These are phyloP conservation scores for Parafenestella ontariensis DNA, from an alignment of 2,329 filamentous ascomycete genomes.

Conservation along the genomic window DNA sequence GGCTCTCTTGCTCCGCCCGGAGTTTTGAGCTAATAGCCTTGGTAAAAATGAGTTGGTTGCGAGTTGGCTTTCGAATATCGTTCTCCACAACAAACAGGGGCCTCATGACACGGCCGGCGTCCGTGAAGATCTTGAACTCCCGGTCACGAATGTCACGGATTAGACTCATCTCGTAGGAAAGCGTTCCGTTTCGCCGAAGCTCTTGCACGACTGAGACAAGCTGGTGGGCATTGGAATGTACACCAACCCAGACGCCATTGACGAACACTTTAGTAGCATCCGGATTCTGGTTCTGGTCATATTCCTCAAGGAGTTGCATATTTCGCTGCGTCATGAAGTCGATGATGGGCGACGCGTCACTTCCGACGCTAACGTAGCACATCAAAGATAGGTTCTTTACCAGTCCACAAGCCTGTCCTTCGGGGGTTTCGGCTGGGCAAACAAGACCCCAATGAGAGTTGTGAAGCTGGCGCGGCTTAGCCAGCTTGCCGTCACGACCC, in stretches of 20 bases:
- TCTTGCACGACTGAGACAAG: conserved; percentile 80
- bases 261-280: conserved; percentile 98
- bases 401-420: conserved; percentile 96
- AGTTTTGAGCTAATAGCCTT: conserved; percentile 79
- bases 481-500: conserved; percentile 95
- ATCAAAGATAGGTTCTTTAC: conserved; percentile 98
- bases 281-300: conserved; percentile 70
- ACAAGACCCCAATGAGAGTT: conserved; percentile 99
- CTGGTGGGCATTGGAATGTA: conserved; percentile 86
- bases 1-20: conserved; percentile 73
- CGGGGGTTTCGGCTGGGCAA: conserved; percentile 95
- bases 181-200: conserved; percentile 79
- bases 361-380: conserved; percentile 97
- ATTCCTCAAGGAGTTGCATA: conserved; percentile 97
- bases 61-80: conserved; percentile 74
- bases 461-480: conserved; percentile 96
- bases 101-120: conserved; percentile 92
- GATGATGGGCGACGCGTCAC: conserved; percentile 85
- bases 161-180: conserved; percentile 91
- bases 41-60: conserved; percentile 79
- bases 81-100: conserved; percentile 94
- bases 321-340: conserved; percentile 96
- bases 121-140: conserved; percentile 98
- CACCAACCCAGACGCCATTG: conserved; percentile 97
- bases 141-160: conserved; percentile 95